These are phyloP conservation scores for Acephala macrosclerotiorum DNA, from an alignment of 2,329 filamentous ascomycete species.

Conservation along the genomic window DNA sequence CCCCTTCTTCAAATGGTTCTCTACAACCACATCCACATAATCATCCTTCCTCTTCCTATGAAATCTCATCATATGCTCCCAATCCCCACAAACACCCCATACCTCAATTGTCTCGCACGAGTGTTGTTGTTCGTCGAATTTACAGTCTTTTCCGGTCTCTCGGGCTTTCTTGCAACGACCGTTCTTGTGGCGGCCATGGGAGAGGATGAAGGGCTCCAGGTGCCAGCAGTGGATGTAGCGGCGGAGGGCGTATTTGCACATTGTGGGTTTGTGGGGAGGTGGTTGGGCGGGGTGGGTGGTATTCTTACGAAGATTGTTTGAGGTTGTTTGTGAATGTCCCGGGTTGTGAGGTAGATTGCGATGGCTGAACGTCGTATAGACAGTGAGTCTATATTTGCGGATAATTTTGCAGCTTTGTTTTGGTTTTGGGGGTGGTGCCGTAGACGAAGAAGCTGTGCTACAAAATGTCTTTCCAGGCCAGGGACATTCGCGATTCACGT, in stretches of 20 bases:
- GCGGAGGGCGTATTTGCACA: neutral
- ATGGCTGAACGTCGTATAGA: no score
- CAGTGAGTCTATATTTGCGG: neutral
- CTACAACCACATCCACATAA: neutral
- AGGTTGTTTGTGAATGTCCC: neutral
- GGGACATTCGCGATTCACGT: neutral
- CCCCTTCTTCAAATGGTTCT: no score
- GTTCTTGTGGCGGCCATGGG: neutral
- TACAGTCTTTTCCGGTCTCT: neutral
- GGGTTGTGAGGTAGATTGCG: neutral
- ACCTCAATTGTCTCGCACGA: neutral
- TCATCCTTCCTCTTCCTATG: neutral
- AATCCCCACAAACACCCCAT: neutral
- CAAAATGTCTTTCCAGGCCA: neutral
- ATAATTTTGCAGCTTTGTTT: neutral
- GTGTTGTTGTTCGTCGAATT: neutral
- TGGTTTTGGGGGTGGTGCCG: neutral
- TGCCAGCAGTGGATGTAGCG: slow-evolving; percentile 1
- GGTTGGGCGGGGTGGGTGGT: neutral
- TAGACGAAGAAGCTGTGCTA: neutral
- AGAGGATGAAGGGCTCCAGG: neutral
- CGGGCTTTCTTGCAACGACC: neutral
- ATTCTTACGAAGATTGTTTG: no score
- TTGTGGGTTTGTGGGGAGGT: neutral
- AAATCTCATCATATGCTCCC: neutral